Base-by-base conservation (phyloP, 1,284 basidiomycete genomes). In the Rhodotorula sp. region DNA sequence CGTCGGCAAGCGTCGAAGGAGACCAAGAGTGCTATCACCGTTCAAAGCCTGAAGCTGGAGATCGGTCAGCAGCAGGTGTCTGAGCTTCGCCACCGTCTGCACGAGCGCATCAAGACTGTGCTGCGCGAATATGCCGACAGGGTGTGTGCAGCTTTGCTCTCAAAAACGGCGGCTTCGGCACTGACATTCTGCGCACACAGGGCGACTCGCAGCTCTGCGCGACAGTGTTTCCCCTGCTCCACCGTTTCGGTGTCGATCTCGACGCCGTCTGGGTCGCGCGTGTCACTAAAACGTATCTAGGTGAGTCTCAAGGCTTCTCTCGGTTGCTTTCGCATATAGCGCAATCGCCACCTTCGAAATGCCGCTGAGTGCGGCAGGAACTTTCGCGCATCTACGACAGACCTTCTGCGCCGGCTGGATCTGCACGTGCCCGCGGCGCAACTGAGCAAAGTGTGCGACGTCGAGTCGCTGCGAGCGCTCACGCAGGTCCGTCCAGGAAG, bases 131-230 rank as follows among this genome's bases (percentile, higher is more conserved):
- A 74, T 26, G 74, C 74, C 2, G 74, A 75, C 42, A 51, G 61
- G 24, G 74, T 73, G 30, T 30, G 71, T 12, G 14, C 37, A 26
- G 7, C 29, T 30, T 3, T 22, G 0, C 24, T 29, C n/a, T 18
- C 60, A 22, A 26, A 6, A 18, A 18, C 12, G 7, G 4, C 22
- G 8, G 6, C 6, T 20, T 22, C 7, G 18, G 20, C 29, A 30
- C 46, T 60, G 4, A 51, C 30, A 26, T 30, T 53, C 10, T 15
- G 10, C 4, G 14, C 2, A 26, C n/a, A 7, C 67, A 75, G 74
- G 74, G 74, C 6, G 74, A 75, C 30, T 60, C 64, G 5, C 74
- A 75, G 42, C 66, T 75, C 1, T 73, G 74, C 62, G 74, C 74
- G 0, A 64, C 64, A 2, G 68, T 70, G 26, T 67, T 63, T 45